These are phyloP conservation scores for Xerocomellus chrysenteron DNA, from an alignment of 768 basidiomycete species.

Conservation along the genomic window DNA sequence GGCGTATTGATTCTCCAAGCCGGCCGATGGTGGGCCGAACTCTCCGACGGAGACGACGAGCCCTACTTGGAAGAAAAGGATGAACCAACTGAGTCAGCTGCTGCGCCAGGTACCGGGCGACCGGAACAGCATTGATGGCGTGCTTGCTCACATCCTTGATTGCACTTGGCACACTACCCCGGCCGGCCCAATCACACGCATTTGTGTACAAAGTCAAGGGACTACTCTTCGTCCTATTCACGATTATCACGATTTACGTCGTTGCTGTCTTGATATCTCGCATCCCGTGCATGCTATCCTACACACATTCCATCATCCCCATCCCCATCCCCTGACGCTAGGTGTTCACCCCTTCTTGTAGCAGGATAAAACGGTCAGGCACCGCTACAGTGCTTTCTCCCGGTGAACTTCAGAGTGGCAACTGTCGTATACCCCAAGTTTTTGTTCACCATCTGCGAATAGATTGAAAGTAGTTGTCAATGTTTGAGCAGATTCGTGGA, in stretches of 20 bases:
- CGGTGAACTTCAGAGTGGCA: not conserved
- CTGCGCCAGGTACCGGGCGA: not conserved
- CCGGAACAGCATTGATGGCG: conserved; percentile 11
- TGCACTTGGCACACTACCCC: not conserved
- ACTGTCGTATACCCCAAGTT: conserved; percentile 17
- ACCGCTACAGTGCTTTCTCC: conserved; percentile 5
- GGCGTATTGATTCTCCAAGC: conserved; percentile 85
- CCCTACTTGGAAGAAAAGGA: conserved; percentile 32
- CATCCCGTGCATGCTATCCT: conserved; percentile 21
- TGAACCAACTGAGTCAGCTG: conserved; percentile 15
- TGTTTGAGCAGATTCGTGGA: not conserved
- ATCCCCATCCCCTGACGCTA: not conserved
- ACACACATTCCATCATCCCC: not conserved
- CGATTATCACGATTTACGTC: conserved; percentile 24
- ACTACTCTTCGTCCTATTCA: conserved; percentile 8
- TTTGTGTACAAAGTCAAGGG: conserved; percentile 4
- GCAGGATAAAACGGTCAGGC: conserved; percentile 9
- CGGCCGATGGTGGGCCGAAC: conserved; percentile 83
- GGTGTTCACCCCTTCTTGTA: conserved; percentile 7
- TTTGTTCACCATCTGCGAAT: conserved; percentile 5
- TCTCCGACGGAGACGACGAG: conserved; percentile 60
- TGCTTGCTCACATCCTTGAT: not conserved
- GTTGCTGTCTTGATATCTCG: conserved; percentile 29
- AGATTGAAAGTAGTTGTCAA: not conserved
- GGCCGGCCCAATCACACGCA: not conserved